A percentile compares a stretch with the other conserved stretches of the same genome.
Evolutionary conservation across 2,329 filamentous ascomycete genomes (phyloP).

Genomic region (Talaromyces sp.): DNA sequence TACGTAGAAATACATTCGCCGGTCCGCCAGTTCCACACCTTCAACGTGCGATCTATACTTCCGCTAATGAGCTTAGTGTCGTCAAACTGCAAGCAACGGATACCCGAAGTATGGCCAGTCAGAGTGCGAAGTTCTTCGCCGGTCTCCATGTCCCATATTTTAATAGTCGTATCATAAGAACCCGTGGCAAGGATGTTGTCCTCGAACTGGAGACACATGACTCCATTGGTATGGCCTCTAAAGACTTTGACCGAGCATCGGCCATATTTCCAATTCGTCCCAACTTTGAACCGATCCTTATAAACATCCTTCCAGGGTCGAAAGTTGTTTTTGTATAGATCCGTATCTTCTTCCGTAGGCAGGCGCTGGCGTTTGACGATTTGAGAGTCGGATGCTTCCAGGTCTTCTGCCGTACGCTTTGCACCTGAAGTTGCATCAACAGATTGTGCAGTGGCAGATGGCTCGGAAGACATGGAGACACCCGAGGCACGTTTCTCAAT

Average conservation of each 20-base stretch:
- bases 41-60: slow-evolving; percentile 80
- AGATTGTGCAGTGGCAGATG: background rate
- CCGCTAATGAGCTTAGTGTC: slow-evolving; percentile 87
- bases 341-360: slow-evolving; percentile 30
- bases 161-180: slow-evolving; percentile 91
- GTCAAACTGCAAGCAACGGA: slow-evolving; percentile 89
- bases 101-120: slow-evolving; percentile 73
- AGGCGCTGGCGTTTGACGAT: slow-evolving; percentile 10
- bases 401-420: slow-evolving; percentile 8
- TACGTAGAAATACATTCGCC: slow-evolving; percentile 81
- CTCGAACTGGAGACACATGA: slow-evolving; percentile 76
- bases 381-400: slow-evolving; percentile 21
- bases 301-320: slow-evolving; percentile 97
- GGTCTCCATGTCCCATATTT: slow-evolving; percentile 92
- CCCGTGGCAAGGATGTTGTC: slow-evolving; percentile 89
- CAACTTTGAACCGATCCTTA: slow-evolving; percentile 89
- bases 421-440: background rate
- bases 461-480: slow-evolving; percentile 35
- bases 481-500: slow-evolving; percentile 67
- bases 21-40: slow-evolving; percentile 95
- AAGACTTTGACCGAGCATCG: slow-evolving; percentile 81
- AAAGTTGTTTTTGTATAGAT: slow-evolving; percentile 50
- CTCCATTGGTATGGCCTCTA: slow-evolving; percentile 81
- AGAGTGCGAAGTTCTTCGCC: slow-evolving; percentile 83
- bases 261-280: slow-evolving; percentile 96